Evolutionary conservation across 176 grass and related monocot species (phyloP), one percentile per base, ranked within the genome.

Genomic region (Pontederia crassipes): DNA sequence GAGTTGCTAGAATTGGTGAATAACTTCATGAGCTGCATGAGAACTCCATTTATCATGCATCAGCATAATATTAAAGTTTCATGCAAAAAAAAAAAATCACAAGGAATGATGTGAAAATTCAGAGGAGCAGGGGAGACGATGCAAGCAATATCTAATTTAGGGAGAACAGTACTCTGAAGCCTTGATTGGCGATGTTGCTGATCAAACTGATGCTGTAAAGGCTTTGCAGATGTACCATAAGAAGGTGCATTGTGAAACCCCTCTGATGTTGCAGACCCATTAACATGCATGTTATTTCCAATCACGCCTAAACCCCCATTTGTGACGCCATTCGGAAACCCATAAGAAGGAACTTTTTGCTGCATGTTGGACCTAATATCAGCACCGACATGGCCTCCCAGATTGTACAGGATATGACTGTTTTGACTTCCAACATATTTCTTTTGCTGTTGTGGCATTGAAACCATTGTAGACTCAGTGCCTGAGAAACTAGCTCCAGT

Each of bases 401-500:
- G 59, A 70, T 74, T 52, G 59, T 86, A 79, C 49, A 81, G 61
- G 63, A 81, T 76, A 67, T 80, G 77, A 75, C 63, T 85, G 57
- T 61, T 74, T 64, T 68, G 87, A 57, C 76, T 97, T 78, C 75
- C 77, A 29, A 69, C 51, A 80, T 87, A 84, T 74, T 79, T 84
- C 46, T 90, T 91, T 73, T 83, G 90, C 12, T 84, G 81, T 74
- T 88, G 93, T 58, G 79, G 72, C 58, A 78, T 76, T 17, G 68
- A 68, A 8, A 59, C 56, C 63, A 85, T 74, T 76, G 79, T 57
- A 71, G 87, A 83, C 11, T 88, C 93, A n/a, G 73, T 72, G 14
- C 81, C 84, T 68, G 90, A 73, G 78, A 85, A 77, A 55, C 83
- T 81, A 80, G 81, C 67, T 67, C 81, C 87, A 80, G 85, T 97